Percentiles rank a stretch among this genome's conserved stretches.
Conservation (phyloP, 73 alveolate genomes). For the Stentor roeselii region DNA sequence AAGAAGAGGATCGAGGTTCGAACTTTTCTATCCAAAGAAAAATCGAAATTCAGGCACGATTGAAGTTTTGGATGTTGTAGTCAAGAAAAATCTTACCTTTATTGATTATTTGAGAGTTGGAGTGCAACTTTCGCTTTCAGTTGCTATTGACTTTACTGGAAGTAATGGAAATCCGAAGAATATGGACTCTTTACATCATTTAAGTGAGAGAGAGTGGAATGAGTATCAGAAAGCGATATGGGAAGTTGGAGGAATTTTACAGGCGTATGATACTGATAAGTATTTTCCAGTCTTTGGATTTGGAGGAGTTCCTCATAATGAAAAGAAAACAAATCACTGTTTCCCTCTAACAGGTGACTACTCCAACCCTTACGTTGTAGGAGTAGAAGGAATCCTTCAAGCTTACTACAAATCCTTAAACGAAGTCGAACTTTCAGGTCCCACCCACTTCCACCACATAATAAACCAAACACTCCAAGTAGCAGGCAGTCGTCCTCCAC, state of each 20-base stretch:
- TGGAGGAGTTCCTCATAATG: conserved; percentile 68
- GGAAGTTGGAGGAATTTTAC: conserved; percentile 76
- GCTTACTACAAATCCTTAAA: conserved; percentile 59
- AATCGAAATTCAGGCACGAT: not conserved
- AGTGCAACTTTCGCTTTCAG: conserved; percentile 62
- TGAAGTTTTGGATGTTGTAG: not conserved
- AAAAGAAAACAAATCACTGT: conserved; percentile 55
- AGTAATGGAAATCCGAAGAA: conserved; percentile 71
- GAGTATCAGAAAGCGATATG: conserved; percentile 71
- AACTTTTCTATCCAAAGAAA: conserved; percentile 33
- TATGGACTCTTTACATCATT: conserved; percentile 64
- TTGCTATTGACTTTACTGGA: conserved; percentile 87
- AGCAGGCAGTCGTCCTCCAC: too few species aligned
- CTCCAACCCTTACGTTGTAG: conserved; percentile 64
- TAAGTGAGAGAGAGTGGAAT: conserved; percentile 48
- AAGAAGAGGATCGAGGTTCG: conserved; percentile 33
- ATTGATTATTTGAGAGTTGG: conserved; percentile 71
- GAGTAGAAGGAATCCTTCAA: conserved; percentile 66
- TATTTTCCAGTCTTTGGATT: conserved; percentile 90
- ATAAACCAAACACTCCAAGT: conserved; percentile 43
- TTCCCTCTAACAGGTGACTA: conserved; percentile 81
- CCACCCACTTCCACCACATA: conserved; percentile 80
- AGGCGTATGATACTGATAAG: conserved; percentile 88
- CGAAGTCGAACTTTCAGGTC: conserved; percentile 72
- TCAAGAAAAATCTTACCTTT: conserved; percentile 42